These are phyloP conservation scores for Setaria italica DNA, from an alignment of 202 grass and related monocot genomes.

Conservation along the genomic window DNA sequence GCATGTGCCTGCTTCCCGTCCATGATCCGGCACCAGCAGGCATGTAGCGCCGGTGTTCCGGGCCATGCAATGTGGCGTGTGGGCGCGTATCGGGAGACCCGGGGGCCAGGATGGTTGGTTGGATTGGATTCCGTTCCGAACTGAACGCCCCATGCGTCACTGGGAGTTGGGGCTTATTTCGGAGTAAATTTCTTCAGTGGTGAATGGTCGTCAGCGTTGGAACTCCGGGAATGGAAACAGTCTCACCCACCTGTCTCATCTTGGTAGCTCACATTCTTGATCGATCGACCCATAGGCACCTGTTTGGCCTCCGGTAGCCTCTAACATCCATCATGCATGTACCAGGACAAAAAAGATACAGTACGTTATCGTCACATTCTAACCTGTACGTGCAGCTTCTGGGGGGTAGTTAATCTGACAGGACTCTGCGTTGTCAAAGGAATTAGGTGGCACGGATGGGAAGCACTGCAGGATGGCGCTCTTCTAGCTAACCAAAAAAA, in stretches of 20 bases:
- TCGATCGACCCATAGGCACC: neutral
- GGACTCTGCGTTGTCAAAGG: slow-evolving; percentile 31
- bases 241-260: slow-evolving; percentile 14
- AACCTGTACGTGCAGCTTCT: slow-evolving; percentile 30
- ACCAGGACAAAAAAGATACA: neutral
- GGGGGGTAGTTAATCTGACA: slow-evolving; percentile 3
- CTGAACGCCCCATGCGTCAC: neutral
- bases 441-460: slow-evolving; percentile 48
- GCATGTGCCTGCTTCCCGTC: neutral
- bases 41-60: neutral
- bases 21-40: neutral
- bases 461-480: slow-evolving; percentile 33
- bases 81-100: slow-evolving; percentile 11
- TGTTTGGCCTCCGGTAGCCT: slow-evolving; percentile 15
- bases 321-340: neutral
- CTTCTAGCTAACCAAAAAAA: slow-evolving; percentile 36
- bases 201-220: slow-evolving; percentile 18
- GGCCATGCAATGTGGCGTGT: neutral
- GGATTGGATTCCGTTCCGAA: neutral
- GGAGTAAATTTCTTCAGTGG: slow-evolving; percentile 26
- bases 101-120: neutral
- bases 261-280: neutral
- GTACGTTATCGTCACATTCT: neutral
- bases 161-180: neutral
- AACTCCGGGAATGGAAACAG: neutral